Conservation (phyloP, 305 asterid genomes). For the Fraxinus dipetala region DNA sequence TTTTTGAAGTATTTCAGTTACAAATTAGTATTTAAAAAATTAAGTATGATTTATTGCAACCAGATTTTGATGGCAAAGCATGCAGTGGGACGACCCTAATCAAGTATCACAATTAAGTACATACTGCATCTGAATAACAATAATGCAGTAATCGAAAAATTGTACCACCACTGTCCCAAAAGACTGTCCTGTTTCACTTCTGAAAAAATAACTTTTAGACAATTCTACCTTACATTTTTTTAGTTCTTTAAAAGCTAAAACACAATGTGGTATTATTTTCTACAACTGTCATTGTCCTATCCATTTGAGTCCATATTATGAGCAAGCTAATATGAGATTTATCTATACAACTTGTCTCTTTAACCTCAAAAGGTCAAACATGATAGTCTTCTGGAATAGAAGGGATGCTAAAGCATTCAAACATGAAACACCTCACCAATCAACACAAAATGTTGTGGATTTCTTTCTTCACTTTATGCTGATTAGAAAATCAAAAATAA, state of each 20-base stretch:
- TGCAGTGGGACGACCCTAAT: neutral
- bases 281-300: neutral
- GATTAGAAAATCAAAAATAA: neutral
- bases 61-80: neutral
- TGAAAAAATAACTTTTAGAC: neutral
- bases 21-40: neutral
- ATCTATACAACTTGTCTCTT: neutral
- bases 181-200: neutral
- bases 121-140: neutral
- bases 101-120: neutral
- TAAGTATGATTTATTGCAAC: neutral
- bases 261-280: neutral
- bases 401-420: neutral
- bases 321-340: neutral
- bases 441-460: neutral
- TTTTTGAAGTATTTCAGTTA: neutral
- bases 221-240: neutral
- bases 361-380: neutral
- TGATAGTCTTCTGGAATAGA: neutral
- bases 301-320: neutral
- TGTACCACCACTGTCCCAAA: neutral
- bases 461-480: neutral
- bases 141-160: neutral
- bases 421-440: neutral
- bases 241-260: neutral